Conservation (phyloP, 1,284 basidiomycete genomes). For the Leccinum huronense region DNA sequence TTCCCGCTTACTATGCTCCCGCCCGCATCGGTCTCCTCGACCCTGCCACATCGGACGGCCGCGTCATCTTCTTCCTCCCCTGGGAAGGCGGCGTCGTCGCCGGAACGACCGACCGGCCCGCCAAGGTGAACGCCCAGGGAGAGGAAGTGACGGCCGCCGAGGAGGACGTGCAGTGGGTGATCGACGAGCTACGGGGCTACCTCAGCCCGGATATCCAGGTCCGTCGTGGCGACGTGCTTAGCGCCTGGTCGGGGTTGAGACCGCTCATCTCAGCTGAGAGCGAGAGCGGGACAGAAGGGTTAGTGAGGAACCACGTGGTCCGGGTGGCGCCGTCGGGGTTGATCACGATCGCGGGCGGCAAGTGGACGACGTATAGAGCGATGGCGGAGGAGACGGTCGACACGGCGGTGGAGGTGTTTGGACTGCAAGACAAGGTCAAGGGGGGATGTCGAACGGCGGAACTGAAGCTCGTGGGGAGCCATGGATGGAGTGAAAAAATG, state of each 20-base stretch:
- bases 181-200: conserved; percentile 90
- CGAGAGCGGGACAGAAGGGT: conserved; percentile 74
- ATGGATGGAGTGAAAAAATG: conserved; percentile 95
- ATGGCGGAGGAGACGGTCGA: conserved; percentile 98
- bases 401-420: conserved; percentile 80
- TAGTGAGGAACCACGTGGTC: conserved; percentile 96
- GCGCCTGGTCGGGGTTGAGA: conserved; percentile 91
- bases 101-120: conserved; percentile 91
- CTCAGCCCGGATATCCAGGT: conserved; percentile 92
- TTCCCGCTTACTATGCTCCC: conserved; percentile 96
- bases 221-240: conserved; percentile 93
- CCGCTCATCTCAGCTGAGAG: conserved; percentile 77
- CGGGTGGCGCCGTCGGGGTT: conserved; percentile 81
- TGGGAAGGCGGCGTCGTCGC: conserved; percentile 99
- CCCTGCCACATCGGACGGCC: conserved; percentile 92
- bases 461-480: conserved; percentile 87
- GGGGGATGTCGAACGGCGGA: conserved; percentile 78
- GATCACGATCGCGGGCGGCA: conserved; percentile 94
- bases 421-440: conserved; percentile 54
- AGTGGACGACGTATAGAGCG: conserved; percentile 97
- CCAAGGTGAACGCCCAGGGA: conserved; percentile 55
- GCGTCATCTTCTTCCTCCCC: conserved; percentile 98
- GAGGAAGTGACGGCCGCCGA: conserved; percentile 83
- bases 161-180: conserved; percentile 95
- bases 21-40: conserved; percentile 95